These are phyloP conservation scores for Myriosclerotinia scirpicola DNA, from an alignment of 2,329 filamentous ascomycete species.

Conservation along the genomic window DNA sequence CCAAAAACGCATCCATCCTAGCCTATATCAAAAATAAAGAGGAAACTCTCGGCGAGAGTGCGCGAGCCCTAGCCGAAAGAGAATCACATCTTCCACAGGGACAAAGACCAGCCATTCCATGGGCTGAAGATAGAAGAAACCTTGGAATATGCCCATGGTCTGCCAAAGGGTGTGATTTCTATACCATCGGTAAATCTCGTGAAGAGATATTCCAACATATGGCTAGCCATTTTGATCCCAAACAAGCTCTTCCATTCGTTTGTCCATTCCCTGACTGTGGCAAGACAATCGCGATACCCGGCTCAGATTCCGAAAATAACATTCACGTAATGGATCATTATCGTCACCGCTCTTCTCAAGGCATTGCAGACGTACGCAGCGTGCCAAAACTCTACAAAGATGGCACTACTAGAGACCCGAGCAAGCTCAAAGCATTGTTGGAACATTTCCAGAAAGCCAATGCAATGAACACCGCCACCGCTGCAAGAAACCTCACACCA, in stretches of 20 bases:
- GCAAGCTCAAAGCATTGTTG: neutral
- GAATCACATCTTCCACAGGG: neutral
- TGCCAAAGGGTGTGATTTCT: neutral
- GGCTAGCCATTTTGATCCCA: neutral
- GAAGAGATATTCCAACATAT: neutral
- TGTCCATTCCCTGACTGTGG: constrained; percentile 12
- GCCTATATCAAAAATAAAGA: constrained; percentile 1
- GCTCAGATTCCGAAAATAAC: neutral
- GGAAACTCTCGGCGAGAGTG: neutral
- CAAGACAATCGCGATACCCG: neutral
- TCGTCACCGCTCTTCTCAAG: constrained; percentile 5
- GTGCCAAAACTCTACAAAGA: neutral
- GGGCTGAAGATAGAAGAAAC: neutral
- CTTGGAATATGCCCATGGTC: constrained; percentile 4
- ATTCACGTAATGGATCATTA: constrained; percentile 3
- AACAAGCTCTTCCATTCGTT: neutral
- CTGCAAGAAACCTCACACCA: neutral
- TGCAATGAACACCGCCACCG: neutral
- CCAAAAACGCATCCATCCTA: constrained; percentile 14
- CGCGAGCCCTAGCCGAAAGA: constrained; percentile 9
- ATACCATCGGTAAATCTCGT: neutral
- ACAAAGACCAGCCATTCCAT: neutral
- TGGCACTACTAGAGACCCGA: neutral
- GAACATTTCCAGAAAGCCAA: constrained; percentile 14
- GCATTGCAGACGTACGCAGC: constrained; percentile 1